Percentiles rank a stretch among this genome's conserved stretches.
Evolutionary conservation across 805 yeast genomes (phyloP).

Genomic region (Hanseniaspora pseudoguilliermondii): DNA sequence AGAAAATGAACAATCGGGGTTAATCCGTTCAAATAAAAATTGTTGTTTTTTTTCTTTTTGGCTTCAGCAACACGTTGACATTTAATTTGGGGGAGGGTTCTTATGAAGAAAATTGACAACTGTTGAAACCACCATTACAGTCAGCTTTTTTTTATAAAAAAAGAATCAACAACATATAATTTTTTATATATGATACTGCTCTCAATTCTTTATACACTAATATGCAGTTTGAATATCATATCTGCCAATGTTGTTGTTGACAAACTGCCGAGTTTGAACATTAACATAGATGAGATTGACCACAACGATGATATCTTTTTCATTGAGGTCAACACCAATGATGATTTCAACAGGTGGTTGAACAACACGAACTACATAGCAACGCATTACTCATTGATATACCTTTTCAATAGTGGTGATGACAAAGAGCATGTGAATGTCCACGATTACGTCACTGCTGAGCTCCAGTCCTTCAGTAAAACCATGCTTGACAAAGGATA

Average conservation of each 20-base stretch:
- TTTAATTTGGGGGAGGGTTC: too few species aligned
- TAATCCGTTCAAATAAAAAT: too few species aligned
- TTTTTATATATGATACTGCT: background rate
- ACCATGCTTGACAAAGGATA: background rate
- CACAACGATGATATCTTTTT: background rate
- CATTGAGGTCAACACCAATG: background rate
- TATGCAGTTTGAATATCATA: background rate
- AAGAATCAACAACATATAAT: too few species aligned
- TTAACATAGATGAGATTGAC: background rate
- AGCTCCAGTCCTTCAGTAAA: conserved; percentile 1
- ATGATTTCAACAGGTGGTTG: conserved; percentile 3
- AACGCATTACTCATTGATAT: background rate
- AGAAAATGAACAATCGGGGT: too few species aligned
- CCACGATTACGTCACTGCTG: conserved; percentile 21
- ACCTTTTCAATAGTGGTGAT: background rate
- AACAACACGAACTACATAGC: conserved; percentile 5
- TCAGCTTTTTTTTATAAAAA: too few species aligned
- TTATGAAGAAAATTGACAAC: too few species aligned
- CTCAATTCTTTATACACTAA: background rate
- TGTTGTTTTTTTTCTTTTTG: too few species aligned
- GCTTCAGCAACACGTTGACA: too few species aligned
- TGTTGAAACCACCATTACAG: too few species aligned
- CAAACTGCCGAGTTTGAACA: background rate
- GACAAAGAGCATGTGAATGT: background rate
- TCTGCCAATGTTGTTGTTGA: background rate